A percentile compares a stretch with the other conserved stretches of the same genome.
Evolutionary conservation across 495 filamentous ascomycete species (phyloP).

Genomic region (Aspergillus wentii): DNA sequence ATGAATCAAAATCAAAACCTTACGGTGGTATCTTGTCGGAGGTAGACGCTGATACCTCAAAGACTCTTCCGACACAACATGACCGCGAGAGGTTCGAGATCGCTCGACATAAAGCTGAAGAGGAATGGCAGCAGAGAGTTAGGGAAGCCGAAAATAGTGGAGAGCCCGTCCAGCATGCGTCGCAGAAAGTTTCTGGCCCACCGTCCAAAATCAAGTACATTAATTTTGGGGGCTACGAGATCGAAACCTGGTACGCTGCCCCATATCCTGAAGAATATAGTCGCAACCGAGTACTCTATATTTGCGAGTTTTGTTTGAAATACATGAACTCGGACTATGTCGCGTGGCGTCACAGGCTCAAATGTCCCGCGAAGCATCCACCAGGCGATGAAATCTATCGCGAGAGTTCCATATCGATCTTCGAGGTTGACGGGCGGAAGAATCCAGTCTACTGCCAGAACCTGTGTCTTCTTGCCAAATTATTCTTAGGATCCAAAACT

Average conservation of each 20-base stretch:
- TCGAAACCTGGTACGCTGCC: constrained; percentile 99
- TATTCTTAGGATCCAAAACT: constrained; percentile 96
- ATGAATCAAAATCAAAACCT: constrained; percentile 86
- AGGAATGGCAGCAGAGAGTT: constrained; percentile 73
- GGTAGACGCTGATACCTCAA: constrained; percentile 83
- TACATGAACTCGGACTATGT: constrained; percentile 99
- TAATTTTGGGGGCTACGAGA: constrained; percentile 94
- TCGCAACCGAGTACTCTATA: constrained; percentile 88
- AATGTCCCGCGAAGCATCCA: constrained; percentile 93
- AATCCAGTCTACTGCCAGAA: constrained; percentile 98
- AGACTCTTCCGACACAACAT: constrained; percentile 71
- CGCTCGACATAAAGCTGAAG: constrained; percentile 83
- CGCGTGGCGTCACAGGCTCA: constrained; percentile 95
- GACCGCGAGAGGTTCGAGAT: constrained; percentile 84
- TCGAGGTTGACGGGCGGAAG: constrained; percentile 95
- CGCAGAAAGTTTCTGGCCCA: constrained; percentile 73
- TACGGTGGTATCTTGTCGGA: constrained; percentile 92
- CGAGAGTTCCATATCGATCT: constrained; percentile 88
- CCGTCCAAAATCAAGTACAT: constrained; percentile 98
- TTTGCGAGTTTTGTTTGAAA: constrained; percentile 98
- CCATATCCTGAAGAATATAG: constrained; percentile 99
- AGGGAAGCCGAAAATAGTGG: constrained; percentile 40
- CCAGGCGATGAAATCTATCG: constrained; percentile 98
- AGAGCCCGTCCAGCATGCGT: constrained; percentile 43
- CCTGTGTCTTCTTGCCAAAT: constrained; percentile 88